Base-by-base conservation (phyloP, 768 basidiomycete genomes). In the Termitomyces sp. region DNA sequence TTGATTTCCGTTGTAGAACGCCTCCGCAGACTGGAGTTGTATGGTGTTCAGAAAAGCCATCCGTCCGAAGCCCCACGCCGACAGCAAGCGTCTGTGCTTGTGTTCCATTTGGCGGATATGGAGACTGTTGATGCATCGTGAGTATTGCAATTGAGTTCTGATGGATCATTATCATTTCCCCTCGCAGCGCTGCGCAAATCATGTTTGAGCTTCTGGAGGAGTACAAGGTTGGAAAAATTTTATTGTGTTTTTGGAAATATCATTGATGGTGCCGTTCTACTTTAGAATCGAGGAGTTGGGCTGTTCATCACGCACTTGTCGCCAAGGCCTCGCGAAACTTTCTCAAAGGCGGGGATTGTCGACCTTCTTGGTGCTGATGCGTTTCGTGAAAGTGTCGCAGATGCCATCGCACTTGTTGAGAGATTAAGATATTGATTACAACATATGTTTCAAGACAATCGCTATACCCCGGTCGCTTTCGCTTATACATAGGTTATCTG, bases 61-160 rank as follows among this genome's bases (percentile, higher is more conserved):
- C 97, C 97, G 0, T 93, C 92, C 1, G 96, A 98, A 62, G 86
- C 82, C 58, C 95, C 91, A 0, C 79, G 85, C 14, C 79, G 94
- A 62, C 82, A 86, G 56, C 81, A 88, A 58, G 87, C 94, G 5
- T 82, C 80, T 13, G 85, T 86, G 2, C 72, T 98, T 26, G 92
- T 97, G 23, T 95, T 99, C 72, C 95, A 98, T 66, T 81, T 98
- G 80, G 88, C 89, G 13, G 96, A 98, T 73, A 89, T 97, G 4
- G 92, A 95, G 58, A 82, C 79, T 18, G 87, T 92, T 60, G 96
- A 99, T 70, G 94, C 96, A 8, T 93, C 92, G 90, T 95, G 67
- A 71, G 89, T 75, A 14, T 35, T n/a, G 5, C 49, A 57, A 26
- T 13, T 44, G n/a, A 44, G n/a, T 5, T 46, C 33, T 14, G 28